phyloP scores from a whole-genome alignment of 352 stramenopile genomes.

The Elongisporangium anandrum region DNA sequence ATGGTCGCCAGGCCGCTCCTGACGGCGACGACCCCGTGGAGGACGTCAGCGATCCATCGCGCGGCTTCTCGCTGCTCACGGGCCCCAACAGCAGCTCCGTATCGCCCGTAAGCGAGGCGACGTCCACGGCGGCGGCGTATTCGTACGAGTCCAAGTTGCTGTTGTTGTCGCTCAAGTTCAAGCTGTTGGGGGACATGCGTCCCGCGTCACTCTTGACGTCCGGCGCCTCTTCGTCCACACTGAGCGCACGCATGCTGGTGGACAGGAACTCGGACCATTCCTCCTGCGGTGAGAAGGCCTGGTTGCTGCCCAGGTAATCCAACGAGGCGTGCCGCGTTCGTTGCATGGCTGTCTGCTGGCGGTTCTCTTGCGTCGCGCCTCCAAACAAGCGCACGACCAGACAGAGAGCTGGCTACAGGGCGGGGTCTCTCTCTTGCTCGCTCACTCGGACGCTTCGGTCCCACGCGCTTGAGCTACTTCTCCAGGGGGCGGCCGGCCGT shows the following conservation, averaged over 20 bases:
- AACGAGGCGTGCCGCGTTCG: constrained; percentile 60
- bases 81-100: background rate
- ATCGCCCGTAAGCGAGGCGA: background rate
- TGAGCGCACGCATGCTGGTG: constrained; percentile 59
- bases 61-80: constrained; percentile 16
- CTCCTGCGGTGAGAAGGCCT: constrained; percentile 23
- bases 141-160: background rate
- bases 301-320: constrained; percentile 30
- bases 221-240: constrained; percentile 18
- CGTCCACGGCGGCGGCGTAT: background rate
- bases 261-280: constrained; percentile 64
- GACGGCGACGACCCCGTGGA: constrained; percentile 25
- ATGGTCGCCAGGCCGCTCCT: constrained; percentile 33
- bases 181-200: background rate
- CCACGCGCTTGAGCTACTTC: background rate
- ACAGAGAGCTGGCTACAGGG: background rate
- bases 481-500: background rate
- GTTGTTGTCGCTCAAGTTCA: constrained; percentile 8
- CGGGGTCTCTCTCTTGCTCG: background rate
- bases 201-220: background rate
- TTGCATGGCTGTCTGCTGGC: constrained; percentile 24
- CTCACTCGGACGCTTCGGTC: background rate
- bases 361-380: background rate
- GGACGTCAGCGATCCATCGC: constrained; percentile 41
- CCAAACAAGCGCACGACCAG: background rate